Conservation (phyloP, 805 yeast genomes). For the Vanderwaltozyma verrucispora region DNA sequence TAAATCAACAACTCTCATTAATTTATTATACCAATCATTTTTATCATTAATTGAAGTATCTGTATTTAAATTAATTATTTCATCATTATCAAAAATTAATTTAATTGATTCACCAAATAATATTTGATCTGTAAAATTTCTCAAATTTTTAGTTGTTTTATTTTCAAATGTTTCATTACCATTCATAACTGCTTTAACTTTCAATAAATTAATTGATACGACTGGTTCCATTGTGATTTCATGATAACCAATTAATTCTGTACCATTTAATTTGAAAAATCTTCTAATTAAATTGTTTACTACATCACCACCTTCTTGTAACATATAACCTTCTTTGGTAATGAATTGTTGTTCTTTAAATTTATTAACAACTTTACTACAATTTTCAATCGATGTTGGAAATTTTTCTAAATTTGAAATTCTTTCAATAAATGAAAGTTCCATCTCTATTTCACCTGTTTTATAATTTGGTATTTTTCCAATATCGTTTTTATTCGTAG, state of each 20-base stretch:
- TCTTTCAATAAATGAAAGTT: constrained; percentile 62
- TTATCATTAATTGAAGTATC: constrained; percentile 49
- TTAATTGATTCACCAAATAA: constrained; percentile 66
- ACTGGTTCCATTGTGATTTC: constrained; percentile 58
- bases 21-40: constrained; percentile 49
- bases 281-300: constrained; percentile 49
- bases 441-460: constrained; percentile 57
- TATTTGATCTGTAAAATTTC: constrained; percentile 66
- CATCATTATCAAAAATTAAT: constrained; percentile 67
- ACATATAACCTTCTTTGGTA: constrained; percentile 55
- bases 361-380: constrained; percentile 34
- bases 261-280: constrained; percentile 62
- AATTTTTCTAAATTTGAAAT: constrained; percentile 47
- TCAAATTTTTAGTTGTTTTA: constrained; percentile 17
- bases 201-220: constrained; percentile 65
- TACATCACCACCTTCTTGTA: constrained; percentile 91
- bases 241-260: constrained; percentile 65
- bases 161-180: constrained; percentile 6
- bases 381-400: constrained; percentile 58
- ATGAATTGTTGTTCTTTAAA: constrained; percentile 28
- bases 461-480: constrained; percentile 38
- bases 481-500: background rate
- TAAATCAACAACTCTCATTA: constrained; percentile 46
- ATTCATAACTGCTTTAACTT: constrained; percentile 40
- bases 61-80: constrained; percentile 76